A percentile compares a stretch with the other conserved stretches of the same genome.
Evolutionary conservation across 2,329 filamentous ascomycete genomes (phyloP).

Genomic region (Botrytis sinoallii): DNA sequence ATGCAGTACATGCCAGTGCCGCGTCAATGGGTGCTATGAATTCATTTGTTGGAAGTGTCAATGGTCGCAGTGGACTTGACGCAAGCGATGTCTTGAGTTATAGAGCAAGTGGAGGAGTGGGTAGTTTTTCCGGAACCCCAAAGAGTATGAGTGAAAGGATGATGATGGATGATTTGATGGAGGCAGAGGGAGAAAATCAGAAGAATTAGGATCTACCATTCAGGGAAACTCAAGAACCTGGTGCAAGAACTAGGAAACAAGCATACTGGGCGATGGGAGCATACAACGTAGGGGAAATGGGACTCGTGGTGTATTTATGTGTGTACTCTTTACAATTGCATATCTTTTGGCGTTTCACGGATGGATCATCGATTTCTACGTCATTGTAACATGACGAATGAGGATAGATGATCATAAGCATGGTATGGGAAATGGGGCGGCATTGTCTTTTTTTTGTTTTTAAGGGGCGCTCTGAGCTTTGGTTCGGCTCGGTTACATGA

Average conservation of each 20-base stretch:
- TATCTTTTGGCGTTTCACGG: constrained; percentile 4
- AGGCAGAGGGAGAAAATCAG: constrained; percentile 22
- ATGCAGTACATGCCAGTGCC: constrained; percentile 49
- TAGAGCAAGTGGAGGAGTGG: constrained; percentile 26
- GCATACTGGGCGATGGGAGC: background rate
- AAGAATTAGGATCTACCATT: background rate
- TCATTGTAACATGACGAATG: background rate
- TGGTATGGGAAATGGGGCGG: background rate
- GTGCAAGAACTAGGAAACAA: background rate
- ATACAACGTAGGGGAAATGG: background rate
- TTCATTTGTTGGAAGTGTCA: constrained; percentile 51
- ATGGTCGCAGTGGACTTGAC: constrained; percentile 35
- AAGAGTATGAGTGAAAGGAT: constrained; percentile 37
- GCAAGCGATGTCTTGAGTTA: constrained; percentile 32
- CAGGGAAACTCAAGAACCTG: background rate
- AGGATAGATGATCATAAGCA: background rate
- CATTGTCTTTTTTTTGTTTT: background rate
- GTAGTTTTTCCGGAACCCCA: constrained; percentile 30
- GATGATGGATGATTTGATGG: constrained; percentile 35
- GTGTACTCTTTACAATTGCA: constrained; percentile 8
- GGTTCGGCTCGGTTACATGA: background rate
- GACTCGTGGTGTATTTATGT: constrained; percentile 7
- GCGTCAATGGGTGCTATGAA: constrained; percentile 48
- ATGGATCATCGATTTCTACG: background rate
- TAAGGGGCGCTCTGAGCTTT: background rate